These are phyloP conservation scores for Cryphonectria nitschkei DNA, from an alignment of 2,329 filamentous ascomycete genomes.

Conservation along the genomic window DNA sequence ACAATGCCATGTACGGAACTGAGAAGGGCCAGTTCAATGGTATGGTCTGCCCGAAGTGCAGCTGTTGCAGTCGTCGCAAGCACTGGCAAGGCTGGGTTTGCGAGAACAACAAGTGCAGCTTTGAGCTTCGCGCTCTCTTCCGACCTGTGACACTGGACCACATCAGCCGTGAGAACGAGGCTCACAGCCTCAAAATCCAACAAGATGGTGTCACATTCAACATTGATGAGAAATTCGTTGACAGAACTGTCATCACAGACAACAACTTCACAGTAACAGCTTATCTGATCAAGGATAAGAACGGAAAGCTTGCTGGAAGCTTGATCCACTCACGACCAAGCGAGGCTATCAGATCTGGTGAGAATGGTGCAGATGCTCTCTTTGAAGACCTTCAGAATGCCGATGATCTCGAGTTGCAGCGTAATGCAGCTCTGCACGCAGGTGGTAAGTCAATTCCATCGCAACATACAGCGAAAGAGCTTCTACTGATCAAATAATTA, in stretches of 20 bases:
- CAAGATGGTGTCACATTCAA: not conserved
- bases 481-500: not conserved
- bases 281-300: constrained; percentile 51
- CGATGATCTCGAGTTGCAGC: constrained; percentile 48
- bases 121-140: constrained; percentile 38
- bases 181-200: not conserved
- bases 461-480: constrained; percentile 18
- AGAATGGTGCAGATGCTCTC: constrained; percentile 61
- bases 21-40: constrained; percentile 61
- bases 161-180: constrained; percentile 30
- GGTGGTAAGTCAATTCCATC: constrained; percentile 38
- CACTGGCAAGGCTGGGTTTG: constrained; percentile 60
- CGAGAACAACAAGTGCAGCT: constrained; percentile 60
- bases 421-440: constrained; percentile 42
- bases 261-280: constrained; percentile 31
- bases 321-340: constrained; percentile 50
- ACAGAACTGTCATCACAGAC: not conserved
- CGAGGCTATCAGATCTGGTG: constrained; percentile 44
- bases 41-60: constrained; percentile 68
- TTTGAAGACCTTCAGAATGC: constrained; percentile 48
- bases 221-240: constrained; percentile 4
- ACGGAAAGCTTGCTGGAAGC: constrained; percentile 49
- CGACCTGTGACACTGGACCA: constrained; percentile 29
- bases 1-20: constrained; percentile 46
- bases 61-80: constrained; percentile 62